phyloP scores from a whole-genome alignment of 2,329 filamentous ascomycete genomes.

The Sclerotinia subarctica region DNA sequence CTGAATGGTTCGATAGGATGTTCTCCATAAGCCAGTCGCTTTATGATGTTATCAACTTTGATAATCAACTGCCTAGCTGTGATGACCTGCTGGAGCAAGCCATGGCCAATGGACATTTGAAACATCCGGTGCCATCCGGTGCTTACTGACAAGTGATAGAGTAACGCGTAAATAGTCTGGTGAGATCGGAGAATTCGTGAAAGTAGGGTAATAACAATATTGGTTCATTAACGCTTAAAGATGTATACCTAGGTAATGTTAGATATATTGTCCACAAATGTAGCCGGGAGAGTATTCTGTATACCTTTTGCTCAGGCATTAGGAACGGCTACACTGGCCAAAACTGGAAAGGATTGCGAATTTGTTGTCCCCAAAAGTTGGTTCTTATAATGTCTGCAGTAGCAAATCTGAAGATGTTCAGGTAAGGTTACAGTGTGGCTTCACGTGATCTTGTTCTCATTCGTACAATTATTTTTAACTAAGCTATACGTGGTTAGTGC shows the following conservation, averaged over 20 bases:
- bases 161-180: neutral
- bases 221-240: neutral
- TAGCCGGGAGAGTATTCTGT: neutral
- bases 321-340: neutral
- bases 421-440: no score
- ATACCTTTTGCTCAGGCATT: neutral
- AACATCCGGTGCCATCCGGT: neutral
- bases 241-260: neutral
- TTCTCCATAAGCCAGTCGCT: neutral
- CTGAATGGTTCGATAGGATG: neutral
- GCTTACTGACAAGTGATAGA: neutral
- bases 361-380: neutral
- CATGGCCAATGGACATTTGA: neutral
- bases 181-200: neutral
- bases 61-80: neutral
- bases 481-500: neutral
- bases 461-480: neutral
- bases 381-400: neutral
- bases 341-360: neutral
- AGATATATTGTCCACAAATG: neutral
- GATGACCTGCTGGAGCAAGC: neutral
- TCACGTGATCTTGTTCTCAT: neutral
- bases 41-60: neutral
- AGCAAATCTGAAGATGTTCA: no score
- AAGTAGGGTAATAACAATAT: no score